phyloP scores from a whole-genome alignment of 345 rosid genomes.

The Citrus inodora region DNA sequence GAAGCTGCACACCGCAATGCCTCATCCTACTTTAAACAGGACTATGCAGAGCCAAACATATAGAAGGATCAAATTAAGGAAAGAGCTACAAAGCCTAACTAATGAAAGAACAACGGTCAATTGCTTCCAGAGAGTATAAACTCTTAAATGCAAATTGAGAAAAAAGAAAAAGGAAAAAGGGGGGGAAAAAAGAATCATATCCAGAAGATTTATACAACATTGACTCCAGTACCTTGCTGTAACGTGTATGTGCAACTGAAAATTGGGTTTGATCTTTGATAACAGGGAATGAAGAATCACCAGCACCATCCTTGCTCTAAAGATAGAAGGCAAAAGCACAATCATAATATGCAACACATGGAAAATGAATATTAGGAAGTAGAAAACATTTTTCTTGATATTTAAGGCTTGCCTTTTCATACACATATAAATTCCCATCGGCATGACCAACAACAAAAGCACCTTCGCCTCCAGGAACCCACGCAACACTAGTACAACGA shows the following conservation, averaged over 20 bases:
- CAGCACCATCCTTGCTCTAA: slow-evolving; percentile 89
- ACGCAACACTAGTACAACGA: slow-evolving; percentile 84
- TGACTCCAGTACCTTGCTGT: slow-evolving; percentile 70
- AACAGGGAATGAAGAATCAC: slow-evolving; percentile 91
- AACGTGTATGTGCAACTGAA: slow-evolving; percentile 84
- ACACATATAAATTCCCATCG: slow-evolving; percentile 92
- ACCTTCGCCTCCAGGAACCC: slow-evolving; percentile 99
- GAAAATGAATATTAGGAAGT: slow-evolving; percentile 3
- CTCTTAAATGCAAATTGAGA: too few species aligned
- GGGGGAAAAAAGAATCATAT: background rate
- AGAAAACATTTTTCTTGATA: background rate
- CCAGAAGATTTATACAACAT: slow-evolving; percentile 4
- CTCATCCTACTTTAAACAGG: slow-evolving; percentile 8
- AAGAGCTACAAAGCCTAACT: background rate
- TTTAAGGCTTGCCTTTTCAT: slow-evolving; percentile 84
- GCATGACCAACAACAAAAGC: slow-evolving; percentile 93
- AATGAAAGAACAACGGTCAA: too few species aligned
- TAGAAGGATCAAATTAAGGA: background rate
- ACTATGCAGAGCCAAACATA: background rate
- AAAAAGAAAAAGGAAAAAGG: too few species aligned
- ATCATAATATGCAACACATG: slow-evolving; percentile 11
- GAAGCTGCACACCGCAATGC: background rate
- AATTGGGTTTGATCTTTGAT: slow-evolving; percentile 86
- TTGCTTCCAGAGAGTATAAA: too few species aligned
- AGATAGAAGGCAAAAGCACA: slow-evolving; percentile 11